Conservation (phyloP, 768 basidiomycete genomes). For the Plicaturopsis crispa region DNA sequence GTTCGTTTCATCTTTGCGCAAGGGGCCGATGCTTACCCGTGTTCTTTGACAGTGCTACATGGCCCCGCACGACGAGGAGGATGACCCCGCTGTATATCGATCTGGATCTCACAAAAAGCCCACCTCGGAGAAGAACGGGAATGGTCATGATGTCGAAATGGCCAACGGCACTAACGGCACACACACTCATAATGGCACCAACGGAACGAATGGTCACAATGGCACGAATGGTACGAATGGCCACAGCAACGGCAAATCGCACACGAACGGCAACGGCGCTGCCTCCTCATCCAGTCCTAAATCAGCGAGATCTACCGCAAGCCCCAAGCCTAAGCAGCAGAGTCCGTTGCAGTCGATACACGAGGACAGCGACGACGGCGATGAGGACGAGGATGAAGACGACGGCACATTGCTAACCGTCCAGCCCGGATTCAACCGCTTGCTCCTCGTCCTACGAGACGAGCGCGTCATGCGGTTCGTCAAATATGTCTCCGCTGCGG, state of each 20-base stretch:
- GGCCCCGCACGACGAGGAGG: constrained; percentile 90
- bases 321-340: constrained; percentile 10
- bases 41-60: constrained; percentile 73
- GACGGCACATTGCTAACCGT: constrained; percentile 78
- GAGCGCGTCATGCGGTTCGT: constrained; percentile 92
- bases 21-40: not conserved
- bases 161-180: constrained; percentile 11
- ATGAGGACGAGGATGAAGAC: constrained; percentile 58
- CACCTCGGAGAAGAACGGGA: constrained; percentile 9
- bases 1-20: constrained; percentile 11
- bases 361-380: constrained; percentile 32
- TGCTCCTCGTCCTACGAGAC: constrained; percentile 86
- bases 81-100: constrained; percentile 92
- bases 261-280: constrained; percentile 9
- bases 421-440: constrained; percentile 83
- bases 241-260: constrained; percentile 12
- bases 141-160: constrained; percentile 6
- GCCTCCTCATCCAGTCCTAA: constrained; percentile 8
- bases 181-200: too few relatives aligned
- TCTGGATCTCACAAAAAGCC: constrained; percentile 24
- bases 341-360: constrained; percentile 6
- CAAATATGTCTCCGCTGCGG: constrained; percentile 88
- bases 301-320: not conserved
- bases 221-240: constrained; percentile 3
- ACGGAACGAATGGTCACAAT: too few relatives aligned